Conservation (phyloP, 495 filamentous ascomycete species). For the Penicillium lividum region DNA sequence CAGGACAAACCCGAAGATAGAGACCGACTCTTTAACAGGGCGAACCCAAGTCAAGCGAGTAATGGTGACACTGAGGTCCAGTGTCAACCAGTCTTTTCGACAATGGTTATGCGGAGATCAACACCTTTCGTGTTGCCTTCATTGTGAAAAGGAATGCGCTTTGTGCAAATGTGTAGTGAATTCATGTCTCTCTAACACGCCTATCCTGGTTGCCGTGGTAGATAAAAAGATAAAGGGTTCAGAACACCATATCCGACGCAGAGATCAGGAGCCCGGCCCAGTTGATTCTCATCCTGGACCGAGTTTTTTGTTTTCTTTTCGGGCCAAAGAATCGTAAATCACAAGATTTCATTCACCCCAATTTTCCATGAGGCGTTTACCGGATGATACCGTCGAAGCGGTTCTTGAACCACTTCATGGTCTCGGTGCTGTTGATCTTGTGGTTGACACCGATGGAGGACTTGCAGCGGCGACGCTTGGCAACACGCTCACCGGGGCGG, state of each 20-base stretch:
- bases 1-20: constrained; percentile 9
- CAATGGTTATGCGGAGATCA: constrained; percentile 54
- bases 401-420: constrained; percentile 99
- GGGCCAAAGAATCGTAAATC: constrained; percentile 38
- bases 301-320: constrained; percentile 32
- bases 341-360: constrained; percentile 32
- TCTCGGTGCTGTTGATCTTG: constrained; percentile 90
- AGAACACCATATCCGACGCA: constrained; percentile 35
- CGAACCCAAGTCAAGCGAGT: constrained; percentile 28
- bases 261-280: constrained; percentile 29
- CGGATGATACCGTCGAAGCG: constrained; percentile 98
- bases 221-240: constrained; percentile 31
- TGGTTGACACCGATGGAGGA: constrained; percentile 81
- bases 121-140: constrained; percentile 52
- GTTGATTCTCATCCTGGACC: constrained; percentile 21
- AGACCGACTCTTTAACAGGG: constrained; percentile 32
- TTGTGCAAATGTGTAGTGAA: constrained; percentile 41
- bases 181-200: constrained; percentile 51
- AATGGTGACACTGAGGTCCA: constrained; percentile 16
- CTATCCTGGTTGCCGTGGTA: constrained; percentile 47
- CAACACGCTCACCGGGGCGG: constrained; percentile 96
- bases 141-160: constrained; percentile 48
- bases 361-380: constrained; percentile 52
- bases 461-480: constrained; percentile 89
- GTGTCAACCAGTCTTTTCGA: constrained; percentile 39